Conservation (phyloP, 352 stramenopile species). For the Pythium phragmiticola region DNA sequence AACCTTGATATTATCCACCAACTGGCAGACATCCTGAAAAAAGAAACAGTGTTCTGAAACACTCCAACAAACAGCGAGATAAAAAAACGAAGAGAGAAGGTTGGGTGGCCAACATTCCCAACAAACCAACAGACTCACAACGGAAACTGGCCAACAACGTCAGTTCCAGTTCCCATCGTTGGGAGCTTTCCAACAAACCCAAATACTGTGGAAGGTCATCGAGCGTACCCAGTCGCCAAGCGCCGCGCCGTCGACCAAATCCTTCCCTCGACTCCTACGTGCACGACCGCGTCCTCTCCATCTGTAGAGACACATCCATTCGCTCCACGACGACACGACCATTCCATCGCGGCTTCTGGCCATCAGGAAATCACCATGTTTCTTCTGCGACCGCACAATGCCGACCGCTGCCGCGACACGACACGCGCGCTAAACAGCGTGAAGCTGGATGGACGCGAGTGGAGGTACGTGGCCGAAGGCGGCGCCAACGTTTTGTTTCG, state of each 20-base stretch:
- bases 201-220: no score
- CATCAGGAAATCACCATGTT: constrained; percentile 5
- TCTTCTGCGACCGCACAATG: constrained; percentile 8
- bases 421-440: not conserved
- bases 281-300: no score
- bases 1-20: not conserved
- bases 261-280: no score
- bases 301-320: no score
- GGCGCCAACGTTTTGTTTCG: constrained; percentile 86
- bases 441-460: constrained; percentile 51
- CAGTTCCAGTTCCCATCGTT: no score
- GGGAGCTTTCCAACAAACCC: no score
- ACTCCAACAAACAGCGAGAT: not conserved
- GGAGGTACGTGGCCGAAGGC: constrained; percentile 87
- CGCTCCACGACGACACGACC: no score
- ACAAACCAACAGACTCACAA: no score
- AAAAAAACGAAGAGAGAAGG: not conserved
- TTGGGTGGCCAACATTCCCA: no score
- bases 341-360: not conserved
- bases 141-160: no score
- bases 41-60: not conserved
- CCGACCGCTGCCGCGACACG: not conserved
- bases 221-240: no score
- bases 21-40: not conserved
- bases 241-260: no score